Base-by-base conservation (phyloP, 2,329 filamentous ascomycete species). In the Verticillium nonalfalfae region DNA sequence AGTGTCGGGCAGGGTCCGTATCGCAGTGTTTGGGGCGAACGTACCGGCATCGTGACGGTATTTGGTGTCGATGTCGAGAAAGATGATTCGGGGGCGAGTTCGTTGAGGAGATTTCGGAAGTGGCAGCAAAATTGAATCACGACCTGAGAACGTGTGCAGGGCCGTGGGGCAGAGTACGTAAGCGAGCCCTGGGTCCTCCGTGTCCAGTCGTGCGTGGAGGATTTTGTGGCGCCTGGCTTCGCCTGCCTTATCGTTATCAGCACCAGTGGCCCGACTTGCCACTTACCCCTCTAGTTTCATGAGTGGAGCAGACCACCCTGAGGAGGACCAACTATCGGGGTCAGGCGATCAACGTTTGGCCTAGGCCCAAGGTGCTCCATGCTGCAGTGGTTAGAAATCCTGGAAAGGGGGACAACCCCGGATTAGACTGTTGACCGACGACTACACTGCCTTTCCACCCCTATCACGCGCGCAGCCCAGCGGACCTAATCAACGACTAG, bases 21-120 rank as follows among this genome's bases (percentile, higher is more conserved):
- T 21, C 18, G 45, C 45, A 52, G 9, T 52, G 4, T 52, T n/a
- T n/a, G 45, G 15, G 18, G 45, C 45, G 45, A 52, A 75, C 74
- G 63, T 76, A 76, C 74, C 74, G 74, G 74, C 74, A 76, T 76
- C 67, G 74, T 76, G 74, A 75, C 72, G 70, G 73, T 69, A 74
- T 67, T 65, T 71, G 70, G 66, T 69, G 69, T 52, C 45, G 45
- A 52, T 52, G 45, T 52, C 45, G 45, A 52, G 45, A 26, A 11
- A 4, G 45, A 18, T 52, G 18, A 18, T 52, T 52, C 45, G 45
- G 45, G 45, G 45, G 45, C 45, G 45, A 26, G 45, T 52, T 21
- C 45, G 45, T 52, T 52, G 45, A 52, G 45, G 45, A 52, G 45
- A 52, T 52, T 52, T 52, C 9, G 15, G 45, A 52, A 52, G 45